Evolutionary conservation across 2,329 filamentous ascomycete genomes (phyloP).

Genomic region (Parascedosporium putredinis): DNA sequence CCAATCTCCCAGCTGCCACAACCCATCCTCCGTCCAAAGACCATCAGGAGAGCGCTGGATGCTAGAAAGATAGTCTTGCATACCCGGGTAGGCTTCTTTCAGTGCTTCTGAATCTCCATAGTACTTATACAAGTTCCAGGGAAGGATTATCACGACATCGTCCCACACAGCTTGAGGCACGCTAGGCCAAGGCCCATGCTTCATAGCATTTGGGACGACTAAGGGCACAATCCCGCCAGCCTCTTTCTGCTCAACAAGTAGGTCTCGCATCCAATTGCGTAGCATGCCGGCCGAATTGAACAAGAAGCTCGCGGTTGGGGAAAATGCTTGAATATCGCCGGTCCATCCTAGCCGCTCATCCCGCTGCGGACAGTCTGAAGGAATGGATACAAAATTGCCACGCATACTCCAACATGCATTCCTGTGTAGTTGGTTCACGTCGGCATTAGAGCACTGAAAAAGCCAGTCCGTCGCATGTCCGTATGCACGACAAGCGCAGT

Average conservation of each 20-base stretch:
- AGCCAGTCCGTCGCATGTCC: slow-evolving; percentile 39
- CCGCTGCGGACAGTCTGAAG: slow-evolving; percentile 47
- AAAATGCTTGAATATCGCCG: slow-evolving; percentile 39
- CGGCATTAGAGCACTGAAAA: slow-evolving; percentile 36
- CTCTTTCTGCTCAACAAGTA: slow-evolving; percentile 24
- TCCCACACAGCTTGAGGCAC: slow-evolving; percentile 26
- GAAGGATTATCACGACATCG: slow-evolving; percentile 29
- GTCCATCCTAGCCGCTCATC: slow-evolving; percentile 46
- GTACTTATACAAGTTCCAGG: slow-evolving; percentile 29
- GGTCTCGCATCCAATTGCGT: slow-evolving; percentile 36
- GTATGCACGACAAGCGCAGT: slow-evolving; percentile 32
- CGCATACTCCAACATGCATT: slow-evolving; percentile 48
- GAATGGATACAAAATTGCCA: slow-evolving; percentile 47
- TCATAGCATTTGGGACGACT: slow-evolving; percentile 16
- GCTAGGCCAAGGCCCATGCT: not conserved
- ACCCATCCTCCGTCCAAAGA: slow-evolving; percentile 28
- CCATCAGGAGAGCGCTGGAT: slow-evolving; percentile 22
- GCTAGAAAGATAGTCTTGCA: slow-evolving; percentile 28
- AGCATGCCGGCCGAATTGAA: slow-evolving; percentile 43
- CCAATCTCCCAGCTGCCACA: slow-evolving; percentile 35
- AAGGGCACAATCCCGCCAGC: slow-evolving; percentile 19
- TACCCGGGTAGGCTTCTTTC: slow-evolving; percentile 26
- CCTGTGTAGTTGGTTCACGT: slow-evolving; percentile 42
- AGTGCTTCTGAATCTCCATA: slow-evolving; percentile 27
- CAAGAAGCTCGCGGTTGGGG: slow-evolving; percentile 39